Percentiles rank a stretch among this genome's conserved stretches.
Conservation (phyloP, 2,329 filamentous ascomycete genomes). For the Penicillium sp. region DNA sequence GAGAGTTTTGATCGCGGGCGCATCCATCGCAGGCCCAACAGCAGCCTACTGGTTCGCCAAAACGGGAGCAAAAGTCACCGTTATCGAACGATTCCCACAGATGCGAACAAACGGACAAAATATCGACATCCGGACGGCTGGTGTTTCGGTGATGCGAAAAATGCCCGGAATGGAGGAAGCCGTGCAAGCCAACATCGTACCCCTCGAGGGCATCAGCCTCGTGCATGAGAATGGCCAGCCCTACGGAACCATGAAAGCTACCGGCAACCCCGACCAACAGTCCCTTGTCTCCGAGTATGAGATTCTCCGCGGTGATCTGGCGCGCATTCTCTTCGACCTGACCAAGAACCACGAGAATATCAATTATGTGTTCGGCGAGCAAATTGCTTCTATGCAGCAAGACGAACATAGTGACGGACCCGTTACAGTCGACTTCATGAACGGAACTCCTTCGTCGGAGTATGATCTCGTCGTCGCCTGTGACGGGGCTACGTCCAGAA, state of each 20-base stretch:
- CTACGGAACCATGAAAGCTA: conserved; percentile 30
- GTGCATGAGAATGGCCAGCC: conserved; percentile 26
- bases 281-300: conserved; percentile 38
- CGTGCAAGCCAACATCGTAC: conserved; percentile 23
- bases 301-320: conserved; percentile 37
- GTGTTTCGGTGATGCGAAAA: conserved; percentile 36
- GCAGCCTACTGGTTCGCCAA: conserved; percentile 38
- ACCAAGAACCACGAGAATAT: conserved; percentile 39
- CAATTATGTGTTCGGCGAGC: conserved; percentile 42
- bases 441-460: conserved; percentile 34
- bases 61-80: conserved; percentile 32
- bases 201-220: conserved; percentile 32
- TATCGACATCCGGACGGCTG: conserved; percentile 36
- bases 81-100: conserved; percentile 36
- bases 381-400: conserved; percentile 38
- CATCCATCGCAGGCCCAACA: conserved; percentile 36
- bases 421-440: conserved; percentile 43
- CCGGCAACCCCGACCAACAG: conserved; percentile 33
- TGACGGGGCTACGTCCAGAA: conserved; percentile 50
- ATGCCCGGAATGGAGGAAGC: conserved; percentile 33
- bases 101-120: conserved; percentile 32
- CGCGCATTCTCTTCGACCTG: conserved; percentile 33
- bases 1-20: conserved; percentile 37
- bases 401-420: conserved; percentile 29
- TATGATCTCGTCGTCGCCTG: conserved; percentile 52